phyloP scores from a whole-genome alignment of 1,284 basidiomycete genomes.

The Boletellus sp. region DNA sequence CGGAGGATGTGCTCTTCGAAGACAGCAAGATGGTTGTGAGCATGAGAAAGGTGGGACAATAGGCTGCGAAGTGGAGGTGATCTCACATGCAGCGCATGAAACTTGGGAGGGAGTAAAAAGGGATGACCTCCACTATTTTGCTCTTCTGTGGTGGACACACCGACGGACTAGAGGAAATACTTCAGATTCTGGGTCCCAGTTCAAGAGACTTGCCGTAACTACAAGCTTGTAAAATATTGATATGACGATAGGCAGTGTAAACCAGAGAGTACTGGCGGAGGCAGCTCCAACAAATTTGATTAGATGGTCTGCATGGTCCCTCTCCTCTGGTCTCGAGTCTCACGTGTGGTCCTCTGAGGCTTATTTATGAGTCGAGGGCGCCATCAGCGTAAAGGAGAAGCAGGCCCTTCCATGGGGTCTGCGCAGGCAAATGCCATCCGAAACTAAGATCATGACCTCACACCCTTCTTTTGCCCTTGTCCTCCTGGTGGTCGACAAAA shows the following conservation, averaged over 20 bases:
- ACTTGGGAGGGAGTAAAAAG: constrained; percentile 73
- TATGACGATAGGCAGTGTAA: constrained; percentile 1
- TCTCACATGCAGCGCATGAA: constrained; percentile 59
- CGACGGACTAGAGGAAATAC: constrained; percentile 86
- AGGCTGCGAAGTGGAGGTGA: constrained; percentile 34
- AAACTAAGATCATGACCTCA: constrained; percentile 70
- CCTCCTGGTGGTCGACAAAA: constrained; percentile 43
- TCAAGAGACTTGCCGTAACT: constrained; percentile 82
- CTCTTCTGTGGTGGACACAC: constrained; percentile 86
- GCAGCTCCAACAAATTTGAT: constrained; percentile 69
- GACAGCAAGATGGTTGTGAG: constrained; percentile 70
- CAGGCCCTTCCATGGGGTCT: constrained; percentile 92
- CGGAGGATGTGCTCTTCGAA: constrained; percentile 63
- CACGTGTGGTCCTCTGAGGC: constrained; percentile 57
- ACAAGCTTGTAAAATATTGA: constrained; percentile 52
- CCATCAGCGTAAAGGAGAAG: constrained; percentile 68
- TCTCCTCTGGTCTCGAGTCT: constrained; percentile 61
- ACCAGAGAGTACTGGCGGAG: too few relatives aligned
- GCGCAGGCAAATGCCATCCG: constrained; percentile 66
- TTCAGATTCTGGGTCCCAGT: constrained; percentile 84
- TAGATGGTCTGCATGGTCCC: constrained; percentile 63
- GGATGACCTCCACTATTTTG: constrained; percentile 87
- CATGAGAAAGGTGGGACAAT: constrained; percentile 71
- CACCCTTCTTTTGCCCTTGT: constrained; percentile 50
- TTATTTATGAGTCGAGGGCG: constrained; percentile 60